Percentiles rank a stretch among this genome's conserved stretches.
These are phyloP conservation scores for Dillenia suffruticosa DNA, from an alignment of 164 flowering plant species.

Conservation along the genomic window DNA sequence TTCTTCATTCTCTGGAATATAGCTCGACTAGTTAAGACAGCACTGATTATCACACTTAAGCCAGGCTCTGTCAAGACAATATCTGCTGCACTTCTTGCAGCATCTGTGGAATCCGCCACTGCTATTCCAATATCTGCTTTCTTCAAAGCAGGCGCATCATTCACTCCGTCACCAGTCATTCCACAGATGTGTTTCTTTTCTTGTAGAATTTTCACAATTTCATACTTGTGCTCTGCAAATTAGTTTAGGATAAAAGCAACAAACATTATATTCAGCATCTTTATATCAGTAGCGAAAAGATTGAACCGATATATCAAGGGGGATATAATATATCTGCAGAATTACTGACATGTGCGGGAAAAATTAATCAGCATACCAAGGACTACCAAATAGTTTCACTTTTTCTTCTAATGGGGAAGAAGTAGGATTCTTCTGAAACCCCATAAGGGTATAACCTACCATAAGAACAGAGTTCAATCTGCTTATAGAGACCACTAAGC, in stretches of 20 bases:
- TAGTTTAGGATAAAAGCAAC: slow-evolving; percentile 1
- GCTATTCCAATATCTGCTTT: slow-evolving; percentile 94
- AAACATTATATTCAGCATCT: background rate
- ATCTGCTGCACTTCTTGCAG: slow-evolving; percentile 88
- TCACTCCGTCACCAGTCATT: slow-evolving; percentile 97
- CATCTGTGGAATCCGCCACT: slow-evolving; percentile 88
- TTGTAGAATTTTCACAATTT: slow-evolving; percentile 85
- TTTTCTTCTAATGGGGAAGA: too few species aligned
- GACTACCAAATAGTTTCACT: too few species aligned
- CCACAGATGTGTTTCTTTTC: slow-evolving; percentile 83
- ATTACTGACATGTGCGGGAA: too few species aligned
- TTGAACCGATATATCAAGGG: too few species aligned
- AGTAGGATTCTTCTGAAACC: too few species aligned
- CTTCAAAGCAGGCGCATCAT: slow-evolving; percentile 92
- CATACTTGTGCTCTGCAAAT: slow-evolving; percentile 80
- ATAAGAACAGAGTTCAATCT: too few species aligned
- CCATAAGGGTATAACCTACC: too few species aligned
- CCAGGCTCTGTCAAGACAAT: slow-evolving; percentile 89
- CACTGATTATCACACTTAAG: slow-evolving; percentile 79
- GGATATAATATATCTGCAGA: too few species aligned
- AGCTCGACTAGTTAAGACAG: slow-evolving; percentile 87
- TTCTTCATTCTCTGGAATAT: slow-evolving; percentile 94
- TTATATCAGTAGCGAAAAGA: too few species aligned
- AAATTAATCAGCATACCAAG: too few species aligned
- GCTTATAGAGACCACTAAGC: background rate